These are phyloP conservation scores for Crithidia mellificae DNA, from an alignment of 208 protist species.

Conservation along the genomic window DNA sequence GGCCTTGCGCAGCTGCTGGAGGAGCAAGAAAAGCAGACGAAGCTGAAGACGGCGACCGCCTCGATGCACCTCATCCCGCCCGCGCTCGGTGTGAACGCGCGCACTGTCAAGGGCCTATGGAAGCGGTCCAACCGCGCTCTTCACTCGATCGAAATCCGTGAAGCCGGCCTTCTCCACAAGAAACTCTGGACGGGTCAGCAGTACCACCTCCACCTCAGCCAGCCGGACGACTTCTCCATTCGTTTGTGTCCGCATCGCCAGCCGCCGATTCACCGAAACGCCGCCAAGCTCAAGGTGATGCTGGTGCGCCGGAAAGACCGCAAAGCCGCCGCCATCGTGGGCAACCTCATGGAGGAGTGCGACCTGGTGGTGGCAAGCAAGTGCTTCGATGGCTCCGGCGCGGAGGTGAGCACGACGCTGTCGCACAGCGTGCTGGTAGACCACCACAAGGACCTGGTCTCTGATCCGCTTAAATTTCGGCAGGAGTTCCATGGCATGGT, in stretches of 20 bases:
- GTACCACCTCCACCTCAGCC: conserved; percentile 50
- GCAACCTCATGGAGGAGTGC: conserved; percentile 30
- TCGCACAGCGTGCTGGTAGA: conserved; percentile 53
- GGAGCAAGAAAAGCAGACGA: conserved; percentile 6
- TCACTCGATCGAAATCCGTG: neutral
- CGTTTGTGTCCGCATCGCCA: conserved; percentile 3
- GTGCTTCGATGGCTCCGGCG: conserved; percentile 48
- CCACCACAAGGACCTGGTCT: conserved; percentile 33
- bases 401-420: conserved; percentile 55
- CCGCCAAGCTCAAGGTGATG: conserved; percentile 16
- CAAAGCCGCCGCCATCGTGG: neutral
- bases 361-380: conserved; percentile 47
- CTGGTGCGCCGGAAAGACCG: conserved; percentile 5
- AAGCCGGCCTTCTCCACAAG: neutral
- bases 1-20: conserved; percentile 5
- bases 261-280: too few relatives aligned
- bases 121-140: neutral
- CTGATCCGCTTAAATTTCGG: conserved; percentile 15
- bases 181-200: conserved; percentile 33
- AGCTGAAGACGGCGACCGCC: neutral
- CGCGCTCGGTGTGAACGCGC: conserved; percentile 6
- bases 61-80: conserved; percentile 27
- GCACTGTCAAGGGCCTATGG: conserved; percentile 19
- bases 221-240: conserved; percentile 43
- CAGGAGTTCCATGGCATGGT: conserved; percentile 26